Base-by-base conservation (phyloP, 1,284 basidiomycete species). In the Pseudozyma pruni region DNA sequence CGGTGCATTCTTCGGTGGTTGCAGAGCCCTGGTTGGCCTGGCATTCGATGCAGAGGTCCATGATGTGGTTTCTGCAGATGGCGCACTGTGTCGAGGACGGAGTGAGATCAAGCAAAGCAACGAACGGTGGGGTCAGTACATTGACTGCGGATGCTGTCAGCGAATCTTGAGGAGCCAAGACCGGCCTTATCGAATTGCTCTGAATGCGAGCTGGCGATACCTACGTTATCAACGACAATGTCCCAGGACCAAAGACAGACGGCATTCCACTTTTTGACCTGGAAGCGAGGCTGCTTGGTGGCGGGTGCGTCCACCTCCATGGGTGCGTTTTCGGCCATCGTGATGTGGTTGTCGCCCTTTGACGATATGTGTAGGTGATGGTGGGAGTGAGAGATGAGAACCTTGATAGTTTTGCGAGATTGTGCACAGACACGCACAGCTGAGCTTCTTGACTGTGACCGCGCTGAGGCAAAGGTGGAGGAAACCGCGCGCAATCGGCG, bases 21-120 rank as follows among this genome's bases (percentile, higher is more conserved):
- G 94, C 91, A 20, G 93, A 95, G 9, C 94, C 92, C 83, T 98
- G 96, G 84, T 98, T 98, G 34, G 96, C 96, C 84, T 99, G 96
- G 83, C 96, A 99, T 83, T 99, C 96, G 83, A 99, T 99, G 86
- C 79, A 82, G 27, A 82, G 74, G 51, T 82, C 80, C 80, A 82
- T 82, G 69, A 82, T 81, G 47, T 82, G 80, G 46, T 82, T 82
- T 23, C 80, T 68, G 74, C 80, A 82, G 43, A 82, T 82, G 39
- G 80, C 80, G 47, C 80, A 82, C 79, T 81, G 62, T 29, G 27
- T 29, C 27, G 27, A 29, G 17, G 11, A 31, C 27, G 7, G n/a
- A 19, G 44, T 20, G 34, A 22, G 13, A 35, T 32, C 9, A 10
- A 38, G 38, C 8, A 47, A 41, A 34, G 19, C 6, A 19, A n/a